Conservation (phyloP, 2,329 filamentous ascomycete genomes). For the Diplodia mutila region DNA sequence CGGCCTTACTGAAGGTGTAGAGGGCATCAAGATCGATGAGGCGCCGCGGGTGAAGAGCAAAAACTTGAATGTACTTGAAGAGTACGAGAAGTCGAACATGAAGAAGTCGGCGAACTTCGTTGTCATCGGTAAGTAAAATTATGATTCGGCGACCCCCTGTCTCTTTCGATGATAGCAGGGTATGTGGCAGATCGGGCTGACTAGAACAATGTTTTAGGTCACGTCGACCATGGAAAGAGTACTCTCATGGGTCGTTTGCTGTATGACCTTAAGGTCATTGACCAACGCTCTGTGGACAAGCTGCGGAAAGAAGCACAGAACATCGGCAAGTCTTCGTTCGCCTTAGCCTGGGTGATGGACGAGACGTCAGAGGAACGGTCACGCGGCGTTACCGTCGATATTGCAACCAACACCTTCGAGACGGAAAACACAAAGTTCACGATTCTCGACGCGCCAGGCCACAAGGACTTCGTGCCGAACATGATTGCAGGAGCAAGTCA, state of each 20-base stretch:
- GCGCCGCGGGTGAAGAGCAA: slow-evolving; percentile 65
- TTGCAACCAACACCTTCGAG: slow-evolving; percentile 92
- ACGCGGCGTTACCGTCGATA: slow-evolving; percentile 93
- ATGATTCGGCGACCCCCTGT: background rate
- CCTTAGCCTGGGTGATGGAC: slow-evolving; percentile 95
- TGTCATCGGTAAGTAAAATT: slow-evolving; percentile 71
- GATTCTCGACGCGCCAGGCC: slow-evolving; percentile 92
- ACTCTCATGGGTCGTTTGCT: slow-evolving; percentile 96
- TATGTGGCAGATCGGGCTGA: slow-evolving; percentile 57
- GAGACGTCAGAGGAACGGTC: slow-evolving; percentile 86
- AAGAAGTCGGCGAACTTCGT: slow-evolving; percentile 90
- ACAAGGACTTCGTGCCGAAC: slow-evolving; percentile 95
- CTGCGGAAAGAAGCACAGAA: slow-evolving; percentile 87
- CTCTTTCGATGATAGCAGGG: background rate
- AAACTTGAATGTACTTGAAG: slow-evolving; percentile 80
- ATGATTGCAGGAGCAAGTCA: slow-evolving; percentile 98
- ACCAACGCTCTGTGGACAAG: slow-evolving; percentile 85
- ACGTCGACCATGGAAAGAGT: slow-evolving; percentile 97
- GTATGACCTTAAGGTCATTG: slow-evolving; percentile 84
- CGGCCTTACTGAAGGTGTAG: slow-evolving; percentile 53
- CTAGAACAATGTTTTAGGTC: slow-evolving; percentile 60
- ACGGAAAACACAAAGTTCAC: slow-evolving; percentile 87
- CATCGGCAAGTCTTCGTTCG: slow-evolving; percentile 93
- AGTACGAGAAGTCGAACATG: slow-evolving; percentile 73
- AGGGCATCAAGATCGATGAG: slow-evolving; percentile 55